Percentiles rank a stretch among this genome's conserved stretches.
phyloP scores from a whole-genome alignment of 2,329 filamentous ascomycete species.

The Trichoderma sp. region DNA sequence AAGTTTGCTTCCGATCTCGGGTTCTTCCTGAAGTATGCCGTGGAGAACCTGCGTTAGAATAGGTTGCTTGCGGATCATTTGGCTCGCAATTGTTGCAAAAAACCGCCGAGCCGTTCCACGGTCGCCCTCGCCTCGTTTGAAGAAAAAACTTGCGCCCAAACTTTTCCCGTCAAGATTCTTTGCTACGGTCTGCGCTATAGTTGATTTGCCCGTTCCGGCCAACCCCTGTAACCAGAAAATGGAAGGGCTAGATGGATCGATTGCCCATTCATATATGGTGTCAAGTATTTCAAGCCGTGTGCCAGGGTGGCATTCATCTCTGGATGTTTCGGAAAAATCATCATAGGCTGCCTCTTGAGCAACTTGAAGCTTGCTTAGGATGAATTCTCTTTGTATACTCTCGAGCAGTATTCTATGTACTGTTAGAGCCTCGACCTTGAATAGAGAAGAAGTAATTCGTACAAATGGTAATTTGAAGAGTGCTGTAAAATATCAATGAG shows the following conservation, averaged over 20 bases:
- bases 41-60: neutral
- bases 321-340: neutral
- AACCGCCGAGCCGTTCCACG: neutral
- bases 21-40: neutral
- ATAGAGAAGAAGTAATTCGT: neutral
- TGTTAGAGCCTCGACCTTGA: neutral
- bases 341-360: neutral
- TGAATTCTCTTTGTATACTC: neutral
- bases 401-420: neutral
- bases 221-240: neutral
- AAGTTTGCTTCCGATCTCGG: neutral
- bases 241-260: neutral
- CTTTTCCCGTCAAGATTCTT: neutral
- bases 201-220: neutral
- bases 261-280: neutral
- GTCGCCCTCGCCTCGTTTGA: neutral
- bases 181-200: neutral
- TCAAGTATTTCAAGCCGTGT: neutral
- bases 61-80: neutral
- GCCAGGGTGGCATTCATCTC: neutral
- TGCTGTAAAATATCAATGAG: neutral
- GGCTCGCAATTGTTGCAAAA: neutral
- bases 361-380: neutral
- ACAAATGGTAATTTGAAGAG: neutral
- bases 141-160: conserved; percentile 1